Conservation (phyloP, 2,329 filamentous ascomycete genomes). For the Neocatenulostroma microsporum region DNA sequence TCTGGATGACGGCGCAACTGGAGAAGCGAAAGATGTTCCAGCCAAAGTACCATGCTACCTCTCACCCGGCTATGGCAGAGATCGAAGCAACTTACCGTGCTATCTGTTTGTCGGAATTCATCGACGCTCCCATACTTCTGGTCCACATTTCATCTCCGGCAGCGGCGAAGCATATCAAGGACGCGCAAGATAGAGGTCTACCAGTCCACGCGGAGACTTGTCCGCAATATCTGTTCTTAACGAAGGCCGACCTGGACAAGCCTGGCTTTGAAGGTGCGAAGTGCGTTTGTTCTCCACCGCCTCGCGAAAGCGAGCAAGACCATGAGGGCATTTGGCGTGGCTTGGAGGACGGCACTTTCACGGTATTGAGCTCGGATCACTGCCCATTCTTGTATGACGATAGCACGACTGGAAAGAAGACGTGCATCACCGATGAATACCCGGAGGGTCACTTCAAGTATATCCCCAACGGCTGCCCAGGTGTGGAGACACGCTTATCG, state of each 20-base stretch:
- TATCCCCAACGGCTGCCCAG: conserved; percentile 52
- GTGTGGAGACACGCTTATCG: conserved; percentile 50
- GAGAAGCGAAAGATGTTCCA: conserved; percentile 42
- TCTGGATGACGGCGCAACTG: conserved; percentile 48
- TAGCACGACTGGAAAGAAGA: conserved; percentile 42
- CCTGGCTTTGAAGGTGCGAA: conserved; percentile 50
- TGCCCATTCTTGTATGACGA: conserved; percentile 46
- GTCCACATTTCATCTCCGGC: conserved; percentile 47
- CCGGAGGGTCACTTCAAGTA: conserved; percentile 45
- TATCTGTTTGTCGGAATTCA: conserved; percentile 44
- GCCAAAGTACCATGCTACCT: conserved; percentile 46
- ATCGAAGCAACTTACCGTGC: conserved; percentile 48
- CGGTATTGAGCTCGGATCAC: conserved; percentile 45
- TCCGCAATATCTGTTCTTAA: conserved; percentile 50
- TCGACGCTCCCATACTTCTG: conserved; percentile 47
- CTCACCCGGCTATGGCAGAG: conserved; percentile 44
- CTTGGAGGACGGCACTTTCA: conserved; percentile 46
- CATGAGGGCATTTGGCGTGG: conserved; percentile 47
- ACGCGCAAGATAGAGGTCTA: conserved; percentile 43
- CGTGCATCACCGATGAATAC: conserved; percentile 38
- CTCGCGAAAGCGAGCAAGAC: conserved; percentile 40
- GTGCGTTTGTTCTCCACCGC: conserved; percentile 49
- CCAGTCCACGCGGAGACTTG: conserved; percentile 50
- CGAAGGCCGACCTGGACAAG: conserved; percentile 43
- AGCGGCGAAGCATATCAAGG: conserved; percentile 41